phyloP scores from a whole-genome alignment of 345 rosid species.

The Mercurialis annua region DNA sequence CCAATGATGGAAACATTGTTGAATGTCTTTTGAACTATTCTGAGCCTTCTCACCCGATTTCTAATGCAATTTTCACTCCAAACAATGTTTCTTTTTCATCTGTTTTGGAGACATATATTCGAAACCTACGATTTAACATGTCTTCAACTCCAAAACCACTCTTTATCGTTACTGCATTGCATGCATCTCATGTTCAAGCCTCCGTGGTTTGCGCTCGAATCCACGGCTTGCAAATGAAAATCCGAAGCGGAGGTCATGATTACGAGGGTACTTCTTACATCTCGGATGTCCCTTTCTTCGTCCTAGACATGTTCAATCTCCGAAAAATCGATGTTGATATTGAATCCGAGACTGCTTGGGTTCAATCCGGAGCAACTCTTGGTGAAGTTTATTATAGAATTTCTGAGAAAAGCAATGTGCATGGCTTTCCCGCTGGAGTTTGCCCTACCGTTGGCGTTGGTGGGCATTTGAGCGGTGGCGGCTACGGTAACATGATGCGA shows the following conservation, averaged over 20 bases:
- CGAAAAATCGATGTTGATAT: too few species aligned
- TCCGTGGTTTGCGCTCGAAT: constrained; percentile 5
- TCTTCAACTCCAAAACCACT: constrained; percentile 18
- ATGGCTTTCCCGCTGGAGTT: background rate
- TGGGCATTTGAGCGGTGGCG: background rate
- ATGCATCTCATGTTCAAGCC: constrained; percentile 16
- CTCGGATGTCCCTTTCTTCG: background rate
- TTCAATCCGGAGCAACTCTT: too few species aligned
- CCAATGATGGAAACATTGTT: background rate
- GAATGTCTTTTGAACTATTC: constrained; percentile 5
- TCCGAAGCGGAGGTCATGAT: constrained; percentile 18
- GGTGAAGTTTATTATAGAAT: too few species aligned
- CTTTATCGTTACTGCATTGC: constrained; percentile 6
- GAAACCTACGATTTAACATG: constrained; percentile 18
- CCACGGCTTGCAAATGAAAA: constrained; percentile 9
- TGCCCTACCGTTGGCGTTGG: background rate
- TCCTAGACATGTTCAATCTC: too few species aligned
- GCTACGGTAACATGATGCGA: background rate
- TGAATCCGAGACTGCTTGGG: too few species aligned
- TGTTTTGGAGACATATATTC: constrained; percentile 5
- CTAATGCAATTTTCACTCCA: constrained; percentile 11
- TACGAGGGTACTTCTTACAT: constrained; percentile 26
- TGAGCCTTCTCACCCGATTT: constrained; percentile 2
- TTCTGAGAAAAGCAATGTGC: background rate
- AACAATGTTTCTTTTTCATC: constrained; percentile 12